Percentiles rank a stretch among this genome's conserved stretches.
These are phyloP conservation scores for Sindora glabra DNA, from an alignment of 306 rosid genomes.

Conservation along the genomic window DNA sequence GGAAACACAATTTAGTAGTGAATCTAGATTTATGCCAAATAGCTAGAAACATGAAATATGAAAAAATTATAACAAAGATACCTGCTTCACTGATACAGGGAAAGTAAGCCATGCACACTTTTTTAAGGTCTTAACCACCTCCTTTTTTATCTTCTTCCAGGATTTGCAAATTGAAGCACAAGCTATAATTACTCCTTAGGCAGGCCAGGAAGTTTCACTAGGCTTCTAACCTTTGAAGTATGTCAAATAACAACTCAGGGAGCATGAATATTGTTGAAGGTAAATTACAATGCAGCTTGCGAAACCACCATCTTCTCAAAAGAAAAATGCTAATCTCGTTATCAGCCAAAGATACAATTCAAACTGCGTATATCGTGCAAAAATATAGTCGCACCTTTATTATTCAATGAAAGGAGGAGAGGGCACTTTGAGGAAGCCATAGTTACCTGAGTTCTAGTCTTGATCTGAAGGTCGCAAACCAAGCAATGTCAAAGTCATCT, in stretches of 20 bases:
- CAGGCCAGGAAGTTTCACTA: constrained; percentile 79
- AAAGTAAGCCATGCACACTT: constrained; percentile 74
- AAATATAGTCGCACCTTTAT: no score
- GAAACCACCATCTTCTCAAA: no score
- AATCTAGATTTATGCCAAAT: not conserved
- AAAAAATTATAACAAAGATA: constrained; percentile 5
- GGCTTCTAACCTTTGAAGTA: constrained; percentile 81
- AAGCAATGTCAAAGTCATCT: no score
- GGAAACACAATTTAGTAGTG: constrained; percentile 2
- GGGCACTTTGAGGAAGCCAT: no score
- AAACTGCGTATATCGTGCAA: no score
- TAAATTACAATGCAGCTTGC: no score
- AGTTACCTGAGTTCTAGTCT: no score
- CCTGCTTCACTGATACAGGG: constrained; percentile 92
- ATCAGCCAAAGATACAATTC: no score
- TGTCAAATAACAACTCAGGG: constrained; percentile 80
- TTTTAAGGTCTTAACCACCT: constrained; percentile 74
- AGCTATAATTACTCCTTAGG: constrained; percentile 62
- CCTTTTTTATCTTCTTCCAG: constrained; percentile 73
- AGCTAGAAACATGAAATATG: not conserved
- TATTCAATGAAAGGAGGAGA: no score
- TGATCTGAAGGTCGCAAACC: no score
- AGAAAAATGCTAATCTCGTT: no score
- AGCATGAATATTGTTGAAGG: no score
- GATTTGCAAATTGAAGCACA: constrained; percentile 85